These are phyloP conservation scores for Suillus clintonianus DNA, from an alignment of 768 basidiomycete species.

Conservation along the genomic window DNA sequence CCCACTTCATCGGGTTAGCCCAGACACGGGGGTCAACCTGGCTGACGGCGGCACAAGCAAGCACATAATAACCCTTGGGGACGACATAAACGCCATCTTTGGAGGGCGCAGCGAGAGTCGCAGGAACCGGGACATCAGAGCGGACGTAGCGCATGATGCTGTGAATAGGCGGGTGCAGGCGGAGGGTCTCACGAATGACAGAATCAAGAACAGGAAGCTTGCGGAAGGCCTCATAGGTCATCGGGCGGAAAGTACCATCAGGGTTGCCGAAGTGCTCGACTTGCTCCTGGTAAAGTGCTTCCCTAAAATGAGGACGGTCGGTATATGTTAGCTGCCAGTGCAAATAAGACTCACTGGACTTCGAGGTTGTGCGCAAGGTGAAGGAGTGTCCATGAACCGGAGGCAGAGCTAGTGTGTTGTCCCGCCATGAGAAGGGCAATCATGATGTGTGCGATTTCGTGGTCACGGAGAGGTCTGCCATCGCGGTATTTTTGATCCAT, in stretches of 20 bases:
- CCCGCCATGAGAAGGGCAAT: slow-evolving; percentile 99
- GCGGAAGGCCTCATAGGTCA: slow-evolving; percentile 87
- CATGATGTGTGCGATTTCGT: slow-evolving; percentile 97
- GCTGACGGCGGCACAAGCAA: slow-evolving; percentile 85
- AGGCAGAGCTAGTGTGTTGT: slow-evolving; percentile 96
- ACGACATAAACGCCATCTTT: slow-evolving; percentile 79
- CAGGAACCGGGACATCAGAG: slow-evolving; percentile 79
- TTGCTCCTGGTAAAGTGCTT: slow-evolving; percentile 88
- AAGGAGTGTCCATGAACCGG: slow-evolving; percentile 87
- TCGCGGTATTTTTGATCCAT: slow-evolving; percentile 81
- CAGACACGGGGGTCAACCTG: slow-evolving; percentile 87
- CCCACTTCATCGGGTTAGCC: slow-evolving; percentile 71
- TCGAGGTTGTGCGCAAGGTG: slow-evolving; percentile 80
- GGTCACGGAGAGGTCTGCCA: slow-evolving; percentile 76
- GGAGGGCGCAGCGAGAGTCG: slow-evolving; percentile 75
- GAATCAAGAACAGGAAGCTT: slow-evolving; percentile 83
- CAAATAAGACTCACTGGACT: slow-evolving; percentile 57
- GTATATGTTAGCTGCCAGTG: not conserved
- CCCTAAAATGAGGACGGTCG: slow-evolving; percentile 42
- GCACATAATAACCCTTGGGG: slow-evolving; percentile 86
- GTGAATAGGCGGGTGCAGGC: slow-evolving; percentile 94
- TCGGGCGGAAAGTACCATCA: slow-evolving; percentile 76
- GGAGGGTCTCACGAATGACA: slow-evolving; percentile 90
- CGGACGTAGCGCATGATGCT: slow-evolving; percentile 93
- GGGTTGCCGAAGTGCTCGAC: slow-evolving; percentile 75